Base-by-base conservation (phyloP, 2,329 filamentous ascomycete genomes). In the Emergomyces africanus region DNA sequence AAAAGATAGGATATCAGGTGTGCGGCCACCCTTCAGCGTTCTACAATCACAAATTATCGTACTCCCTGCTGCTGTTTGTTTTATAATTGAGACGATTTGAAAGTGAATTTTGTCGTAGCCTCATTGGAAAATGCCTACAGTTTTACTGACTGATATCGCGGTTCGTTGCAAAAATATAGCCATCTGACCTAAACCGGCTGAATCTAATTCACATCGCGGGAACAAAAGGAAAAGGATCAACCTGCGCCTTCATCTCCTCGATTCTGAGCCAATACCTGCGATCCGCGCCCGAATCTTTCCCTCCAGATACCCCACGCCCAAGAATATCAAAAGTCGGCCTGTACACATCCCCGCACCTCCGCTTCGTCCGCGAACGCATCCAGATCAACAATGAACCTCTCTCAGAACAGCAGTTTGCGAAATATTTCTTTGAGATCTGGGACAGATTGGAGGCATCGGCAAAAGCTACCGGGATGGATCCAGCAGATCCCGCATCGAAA, bases 181-280 rank as follows among this genome's bases (percentile, higher is more conserved):
- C 84, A 20, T 78, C 80, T 15, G 82, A 85, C 61, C 79, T 87
- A 65, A 76, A 84, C 63, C 73, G 69, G 10, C 68, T 87, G 62
- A 85, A 81, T 61, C 75, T 80, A 64, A 83, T 97, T 61, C 92
- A 97, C 70, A 84, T 97, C 51, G 89, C 92, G 0, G 92, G 92
- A 14, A 96, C 91, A 4, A 97, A 96, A 72, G 92, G 92, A 28
- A 97, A 96, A 72, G 91, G 91, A 46, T 94, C 89, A 2, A 90
- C 90, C 0, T 89, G 88, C 64, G 87, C 91, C 10, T 92, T 91
- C 70, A 82, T 90, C 23, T 89, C 90, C 15, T 85, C 85, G 2
- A 88, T 95, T 63, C 78, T 96, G n/a, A 75, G 79, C 3, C 82
- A 86, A 65, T 86, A 86, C 68, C 71, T 77, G 1, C 69, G 74